Base-by-base conservation (phyloP, 2,329 filamentous ascomycete species). In the Drechmeria coniospora region DNA sequence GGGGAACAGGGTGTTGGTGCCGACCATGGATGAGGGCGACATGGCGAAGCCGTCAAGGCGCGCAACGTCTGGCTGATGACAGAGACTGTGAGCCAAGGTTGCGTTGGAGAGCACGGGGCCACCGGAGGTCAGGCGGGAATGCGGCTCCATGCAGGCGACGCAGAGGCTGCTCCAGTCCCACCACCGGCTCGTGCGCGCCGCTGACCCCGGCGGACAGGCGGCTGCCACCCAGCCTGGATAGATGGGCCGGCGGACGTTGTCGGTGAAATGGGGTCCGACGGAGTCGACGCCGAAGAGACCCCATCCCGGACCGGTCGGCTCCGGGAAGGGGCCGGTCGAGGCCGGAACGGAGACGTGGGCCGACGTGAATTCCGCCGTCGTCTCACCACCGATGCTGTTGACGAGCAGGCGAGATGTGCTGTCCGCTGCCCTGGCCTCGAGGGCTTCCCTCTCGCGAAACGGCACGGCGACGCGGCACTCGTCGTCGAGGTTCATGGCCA, bases 401-500 rank as follows among this genome's bases (percentile, higher is more conserved):
- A 17, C 7, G 6, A 2, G 10, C 11, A 21, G 4, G 25, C 25
- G 17, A n/a, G 25, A 21, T 15, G 15, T 27, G 15, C 17, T 13
- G 2, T 7, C 14, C 20, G 15, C 15, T 3, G 56, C 35, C 74
- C 67, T 32, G 74, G 68, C 45, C 68, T 68, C 4, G 75, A 69
- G 5, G 21, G 64, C 64, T 30, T 57, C 50, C 32, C 74, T 62
- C 6, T 65, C 57, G 36, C 72, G 65, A 56, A 61, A 72, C 8
- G 67, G 59, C 6, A 68, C 61, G 8, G 72, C 59, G 20, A 76
- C 43, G 14, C 69, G 56, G 28, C 68, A 69, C 42, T 74, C 68
- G 40, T 75, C 70, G 52, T 80, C 63, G 9, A 77, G 61, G 46
- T 90, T 90, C 53, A 87, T 77, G 0, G 76, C 74, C 19, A 90